Evolutionary conservation across 2,329 filamentous ascomycete genomes (phyloP).

Genomic region (Didymella pinodella): DNA sequence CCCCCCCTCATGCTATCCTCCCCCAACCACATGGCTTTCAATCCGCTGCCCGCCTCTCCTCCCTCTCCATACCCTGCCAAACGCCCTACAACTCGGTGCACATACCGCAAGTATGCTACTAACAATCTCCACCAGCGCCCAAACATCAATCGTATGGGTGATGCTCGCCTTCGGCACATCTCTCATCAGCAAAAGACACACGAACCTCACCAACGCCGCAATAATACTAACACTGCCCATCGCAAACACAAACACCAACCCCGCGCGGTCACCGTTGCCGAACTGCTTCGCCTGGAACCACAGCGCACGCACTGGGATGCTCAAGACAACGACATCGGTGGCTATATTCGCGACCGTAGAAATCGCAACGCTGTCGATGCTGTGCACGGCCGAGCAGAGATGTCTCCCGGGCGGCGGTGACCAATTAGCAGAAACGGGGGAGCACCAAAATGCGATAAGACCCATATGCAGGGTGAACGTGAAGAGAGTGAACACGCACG

Average conservation of each 20-base stretch:
- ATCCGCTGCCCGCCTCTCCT: background rate
- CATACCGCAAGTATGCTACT: slow-evolving; percentile 40
- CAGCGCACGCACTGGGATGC: slow-evolving; percentile 37
- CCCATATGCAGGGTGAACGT: background rate
- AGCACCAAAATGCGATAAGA: slow-evolving; percentile 1
- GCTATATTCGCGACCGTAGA: slow-evolving; percentile 41
- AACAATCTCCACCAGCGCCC: slow-evolving; percentile 45
- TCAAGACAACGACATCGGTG: slow-evolving; percentile 40
- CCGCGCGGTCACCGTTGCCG: slow-evolving; percentile 26
- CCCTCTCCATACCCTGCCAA: background rate
- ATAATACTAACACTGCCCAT: slow-evolving; percentile 38
- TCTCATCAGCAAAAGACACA: slow-evolving; percentile 38
- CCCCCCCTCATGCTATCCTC: background rate
- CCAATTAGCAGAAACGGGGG: background rate
- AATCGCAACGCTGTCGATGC: slow-evolving; percentile 30
- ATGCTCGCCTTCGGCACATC: slow-evolving; percentile 30
- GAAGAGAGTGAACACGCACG: background rate
- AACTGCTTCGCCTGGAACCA: slow-evolving; percentile 9
- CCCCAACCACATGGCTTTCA: background rate
- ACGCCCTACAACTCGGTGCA: slow-evolving; percentile 30
- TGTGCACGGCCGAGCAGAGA: background rate
- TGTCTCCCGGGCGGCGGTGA: background rate
- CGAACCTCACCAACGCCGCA: slow-evolving; percentile 40
- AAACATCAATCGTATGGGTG: slow-evolving; percentile 47
- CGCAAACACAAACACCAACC: slow-evolving; percentile 38